Conservation (phyloP, 1,284 basidiomycete genomes). For the Psilocybe mexicana region DNA sequence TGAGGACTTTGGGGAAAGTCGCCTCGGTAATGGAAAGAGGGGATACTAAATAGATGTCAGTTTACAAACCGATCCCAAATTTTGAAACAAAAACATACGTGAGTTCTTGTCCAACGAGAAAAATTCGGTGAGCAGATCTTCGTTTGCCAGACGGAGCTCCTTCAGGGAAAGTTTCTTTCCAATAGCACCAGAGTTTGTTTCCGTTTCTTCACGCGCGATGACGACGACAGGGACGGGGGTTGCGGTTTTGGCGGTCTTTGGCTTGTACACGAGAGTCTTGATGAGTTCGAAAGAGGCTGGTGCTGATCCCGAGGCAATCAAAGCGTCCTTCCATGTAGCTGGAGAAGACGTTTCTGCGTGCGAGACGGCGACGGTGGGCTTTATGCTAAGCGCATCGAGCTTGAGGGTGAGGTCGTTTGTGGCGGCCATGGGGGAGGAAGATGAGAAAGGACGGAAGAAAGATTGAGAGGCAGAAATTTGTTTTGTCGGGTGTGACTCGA, state of each 20-base stretch:
- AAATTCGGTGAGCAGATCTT: slow-evolving; percentile 87
- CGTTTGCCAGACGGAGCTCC: slow-evolving; percentile 86
- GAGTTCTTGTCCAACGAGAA: slow-evolving; percentile 87
- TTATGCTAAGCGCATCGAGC: slow-evolving; percentile 55
- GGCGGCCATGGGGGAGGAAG: slow-evolving; percentile 29
- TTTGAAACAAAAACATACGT: slow-evolving; percentile 47
- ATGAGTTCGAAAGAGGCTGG: slow-evolving; percentile 69
- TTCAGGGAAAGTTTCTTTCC: slow-evolving; percentile 87
- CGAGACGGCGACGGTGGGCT: slow-evolving; percentile 47
- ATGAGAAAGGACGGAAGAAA: slow-evolving; percentile 16
- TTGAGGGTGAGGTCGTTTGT: slow-evolving; percentile 39
- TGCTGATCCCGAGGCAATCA: slow-evolving; percentile 47
- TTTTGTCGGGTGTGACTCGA: slow-evolving; percentile 31
- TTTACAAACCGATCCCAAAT: neutral
- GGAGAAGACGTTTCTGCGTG: slow-evolving; percentile 65
- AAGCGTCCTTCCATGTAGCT: slow-evolving; percentile 65
- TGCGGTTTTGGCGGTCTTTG: slow-evolving; percentile 88
- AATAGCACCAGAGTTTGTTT: slow-evolving; percentile 75
- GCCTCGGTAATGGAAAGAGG: slow-evolving; percentile 70
- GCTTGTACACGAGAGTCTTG: slow-evolving; percentile 89
- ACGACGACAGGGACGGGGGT: slow-evolving; percentile 85
- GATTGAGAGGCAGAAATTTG: slow-evolving; percentile 7
- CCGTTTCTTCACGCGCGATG: slow-evolving; percentile 82
- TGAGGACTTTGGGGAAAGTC: slow-evolving; percentile 76
- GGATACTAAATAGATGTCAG: slow-evolving; percentile 56